A percentile compares a stretch with the other conserved stretches of the same genome.
These are phyloP conservation scores for Botryotinia globosa DNA, from an alignment of 2,329 filamentous ascomycete species.

Conservation along the genomic window DNA sequence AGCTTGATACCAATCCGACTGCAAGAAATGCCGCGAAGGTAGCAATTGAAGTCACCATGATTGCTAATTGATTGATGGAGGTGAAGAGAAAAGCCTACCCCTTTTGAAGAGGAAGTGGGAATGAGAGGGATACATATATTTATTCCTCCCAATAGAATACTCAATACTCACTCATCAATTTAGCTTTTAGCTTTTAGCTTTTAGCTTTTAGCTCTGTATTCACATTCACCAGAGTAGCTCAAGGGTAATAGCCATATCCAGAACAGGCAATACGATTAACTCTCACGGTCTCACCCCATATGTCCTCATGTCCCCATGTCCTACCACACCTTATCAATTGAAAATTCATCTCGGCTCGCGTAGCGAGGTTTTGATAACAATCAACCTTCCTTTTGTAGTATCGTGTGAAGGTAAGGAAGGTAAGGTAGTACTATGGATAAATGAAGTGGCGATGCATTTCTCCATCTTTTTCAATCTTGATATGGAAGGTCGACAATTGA, in stretches of 20 bases:
- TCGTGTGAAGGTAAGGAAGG: constrained; percentile 11
- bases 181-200: neutral
- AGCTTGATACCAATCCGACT: constrained; percentile 12
- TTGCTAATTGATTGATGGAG: constrained; percentile 5
- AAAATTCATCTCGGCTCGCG: neutral
- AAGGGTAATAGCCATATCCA: neutral
- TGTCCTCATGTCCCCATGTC: neutral
- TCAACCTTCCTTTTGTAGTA: constrained; percentile 14
- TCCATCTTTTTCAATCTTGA: constrained; percentile 6
- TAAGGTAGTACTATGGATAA: constrained; percentile 6
- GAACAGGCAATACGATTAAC: neutral
- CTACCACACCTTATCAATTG: constrained; percentile 14
- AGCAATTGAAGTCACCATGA: constrained; percentile 20
- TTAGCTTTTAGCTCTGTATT: neutral
- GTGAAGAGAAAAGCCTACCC: neutral
- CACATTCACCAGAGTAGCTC: neutral
- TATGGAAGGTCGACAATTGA: constrained; percentile 1
- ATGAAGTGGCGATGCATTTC: neutral
- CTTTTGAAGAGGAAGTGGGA: neutral
- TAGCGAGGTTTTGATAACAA: neutral
- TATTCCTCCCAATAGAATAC: neutral
- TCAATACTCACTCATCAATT: neutral
- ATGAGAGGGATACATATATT: constrained; percentile 2
- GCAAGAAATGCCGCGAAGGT: neutral
- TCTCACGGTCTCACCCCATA: neutral